Percentiles rank a stretch among this genome's conserved stretches.
Conservation (phyloP, 768 basidiomycete species). For the Pleurotus platypus region DNA sequence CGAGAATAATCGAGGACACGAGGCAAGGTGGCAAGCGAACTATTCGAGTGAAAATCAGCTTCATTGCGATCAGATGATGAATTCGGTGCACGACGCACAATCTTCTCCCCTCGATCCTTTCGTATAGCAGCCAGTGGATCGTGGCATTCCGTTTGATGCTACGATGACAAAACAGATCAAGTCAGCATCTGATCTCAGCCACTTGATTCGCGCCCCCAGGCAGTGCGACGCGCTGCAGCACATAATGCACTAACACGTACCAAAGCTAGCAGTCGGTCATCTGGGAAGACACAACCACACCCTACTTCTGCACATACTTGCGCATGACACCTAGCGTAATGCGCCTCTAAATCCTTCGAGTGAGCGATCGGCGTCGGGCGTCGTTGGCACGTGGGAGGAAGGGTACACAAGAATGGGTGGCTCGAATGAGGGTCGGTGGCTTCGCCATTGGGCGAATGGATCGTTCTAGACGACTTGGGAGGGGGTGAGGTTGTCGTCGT, state of each 20-base stretch:
- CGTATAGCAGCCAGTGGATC: conserved; percentile 78
- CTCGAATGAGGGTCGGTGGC: conserved; percentile 5
- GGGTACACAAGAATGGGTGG: conserved; percentile 59
- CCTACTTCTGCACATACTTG: conserved; percentile 71
- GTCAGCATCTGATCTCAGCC: conserved; percentile 6
- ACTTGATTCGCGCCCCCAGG: not conserved
- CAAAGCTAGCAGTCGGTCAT: conserved; percentile 71
- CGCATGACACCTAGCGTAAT: conserved; percentile 82
- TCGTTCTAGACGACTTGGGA: conserved; percentile 7
- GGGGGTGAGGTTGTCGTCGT: conserved; percentile 1
- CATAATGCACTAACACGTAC: conserved; percentile 41
- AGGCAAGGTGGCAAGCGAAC: conserved; percentile 78
- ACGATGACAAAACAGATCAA: conserved; percentile 4
- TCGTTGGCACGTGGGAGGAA: conserved; percentile 79
- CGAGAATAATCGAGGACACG: conserved; percentile 56
- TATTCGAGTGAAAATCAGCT: conserved; percentile 10
- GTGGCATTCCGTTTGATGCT: conserved; percentile 87
- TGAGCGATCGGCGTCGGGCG: conserved; percentile 60
- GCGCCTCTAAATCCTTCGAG: conserved; percentile 71
- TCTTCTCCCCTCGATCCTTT: conserved; percentile 81
- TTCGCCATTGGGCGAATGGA: not conserved
- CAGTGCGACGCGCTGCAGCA: too few relatives aligned
- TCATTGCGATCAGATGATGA: too few relatives aligned
- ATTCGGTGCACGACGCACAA: conserved; percentile 43
- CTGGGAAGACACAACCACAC: conserved; percentile 84